Evolutionary conservation across 2,329 filamentous ascomycete genomes (phyloP).

Genomic region (Samsoniella hepiali): DNA sequence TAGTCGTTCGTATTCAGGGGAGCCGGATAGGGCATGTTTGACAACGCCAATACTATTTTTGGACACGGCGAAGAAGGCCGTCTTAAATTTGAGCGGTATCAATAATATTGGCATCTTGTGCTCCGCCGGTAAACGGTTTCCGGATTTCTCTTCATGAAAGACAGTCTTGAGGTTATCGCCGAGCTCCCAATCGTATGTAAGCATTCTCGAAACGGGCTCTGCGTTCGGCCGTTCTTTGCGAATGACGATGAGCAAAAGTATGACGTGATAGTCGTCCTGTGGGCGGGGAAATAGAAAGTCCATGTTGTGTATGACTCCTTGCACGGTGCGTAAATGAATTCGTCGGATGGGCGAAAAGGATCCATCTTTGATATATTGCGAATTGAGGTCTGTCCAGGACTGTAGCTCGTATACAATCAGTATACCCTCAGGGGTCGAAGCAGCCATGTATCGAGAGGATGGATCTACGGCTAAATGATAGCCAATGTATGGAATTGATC

Average conservation of each 20-base stretch:
- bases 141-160: conserved; percentile 45
- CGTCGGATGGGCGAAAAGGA: conserved; percentile 57
- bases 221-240: conserved; percentile 35
- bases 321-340: conserved; percentile 45
- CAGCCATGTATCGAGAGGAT: conserved; percentile 63
- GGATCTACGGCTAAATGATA: conserved; percentile 75
- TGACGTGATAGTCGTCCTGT: conserved; percentile 65
- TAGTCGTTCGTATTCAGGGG: conserved; percentile 46
- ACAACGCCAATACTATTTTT: conserved; percentile 56
- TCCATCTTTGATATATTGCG: conserved; percentile 44
- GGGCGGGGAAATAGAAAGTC: conserved; percentile 75
- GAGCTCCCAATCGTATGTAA: conserved; percentile 60
- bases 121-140: conserved; percentile 48
- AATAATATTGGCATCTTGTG: conserved; percentile 64
- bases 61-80: conserved; percentile 67
- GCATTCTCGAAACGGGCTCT: conserved; percentile 43
- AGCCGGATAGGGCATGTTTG: conserved; percentile 51
- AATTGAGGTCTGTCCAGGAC: conserved; percentile 48
- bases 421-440: conserved; percentile 66
- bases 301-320: conserved; percentile 78
- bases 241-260: conserved; percentile 67
- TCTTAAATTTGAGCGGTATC: conserved; percentile 68
- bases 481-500: conserved; percentile 55
- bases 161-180: conserved; percentile 46
- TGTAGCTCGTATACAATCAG: conserved; percentile 72